phyloP scores from a whole-genome alignment of 192 early-diverging fungal genomes.

The Rhizophagus clarus region DNA sequence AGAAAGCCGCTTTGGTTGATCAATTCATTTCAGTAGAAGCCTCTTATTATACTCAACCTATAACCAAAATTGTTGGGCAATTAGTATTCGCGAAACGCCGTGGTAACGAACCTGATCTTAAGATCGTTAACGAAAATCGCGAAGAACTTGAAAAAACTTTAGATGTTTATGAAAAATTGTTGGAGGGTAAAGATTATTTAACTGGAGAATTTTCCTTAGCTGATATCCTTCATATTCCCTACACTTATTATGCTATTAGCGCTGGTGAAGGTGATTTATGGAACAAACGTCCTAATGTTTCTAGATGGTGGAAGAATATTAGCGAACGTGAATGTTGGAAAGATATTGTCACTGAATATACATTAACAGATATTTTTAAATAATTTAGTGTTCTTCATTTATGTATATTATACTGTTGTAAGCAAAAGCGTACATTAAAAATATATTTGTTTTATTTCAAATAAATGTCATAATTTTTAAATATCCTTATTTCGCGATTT shows the following conservation, averaged over 20 bases:
- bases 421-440: too few species aligned
- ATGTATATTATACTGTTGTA: too few species aligned
- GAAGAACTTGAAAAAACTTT: neutral
- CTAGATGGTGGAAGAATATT: constrained; percentile 29
- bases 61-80: neutral
- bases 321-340: too few species aligned
- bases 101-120: constrained; percentile 8
- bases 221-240: constrained; percentile 30
- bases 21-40: constrained; percentile 36
- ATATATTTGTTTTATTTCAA: too few species aligned
- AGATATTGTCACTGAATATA: too few species aligned
- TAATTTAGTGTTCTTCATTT: too few species aligned
- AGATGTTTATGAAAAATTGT: constrained; percentile 26
- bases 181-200: constrained; percentile 33
- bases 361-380: too few species aligned
- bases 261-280: neutral
- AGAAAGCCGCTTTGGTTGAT: constrained; percentile 38
- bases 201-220: constrained; percentile 30
- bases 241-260: neutral
- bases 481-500: too few species aligned
- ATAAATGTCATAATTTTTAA: too few species aligned
- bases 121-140: neutral
- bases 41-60: neutral
- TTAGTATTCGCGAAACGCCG: neutral
- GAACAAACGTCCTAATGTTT: constrained; percentile 31